Base-by-base conservation (phyloP, 192 early-diverging fungal genomes). In the Coemansia sp. region DNA sequence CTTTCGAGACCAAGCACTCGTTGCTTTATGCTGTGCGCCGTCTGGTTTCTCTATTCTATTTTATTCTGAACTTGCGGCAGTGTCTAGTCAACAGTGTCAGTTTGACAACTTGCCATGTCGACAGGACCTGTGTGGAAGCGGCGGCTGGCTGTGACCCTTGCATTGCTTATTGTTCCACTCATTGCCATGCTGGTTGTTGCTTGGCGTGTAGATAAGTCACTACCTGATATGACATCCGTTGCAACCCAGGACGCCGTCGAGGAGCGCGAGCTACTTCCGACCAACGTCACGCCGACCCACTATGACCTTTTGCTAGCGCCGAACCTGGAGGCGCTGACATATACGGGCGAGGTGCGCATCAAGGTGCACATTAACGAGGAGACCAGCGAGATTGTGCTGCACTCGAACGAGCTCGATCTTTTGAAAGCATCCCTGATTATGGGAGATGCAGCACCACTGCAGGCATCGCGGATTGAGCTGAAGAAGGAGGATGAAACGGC, bases 291-390 rank as follows among this genome's bases (percentile, higher is more conserved):
- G 47, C 95, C 95, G 8, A 70, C 83, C 38, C 91, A 95, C 75
- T 97, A 97, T 82, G 84, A 85, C 67, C 79, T 97, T 39, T 77
- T 84, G 5, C 70, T 97, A 11, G 89, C 87, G 15, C 93, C 95
- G 2, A 85, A 94, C 72, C 81, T 97, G 52, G 85, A 84, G n/a
- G 76, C 83, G 25, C 93, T 94, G 60, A 86, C 84, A 5, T 96
- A 93, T 70, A 74, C 84, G 19, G 96, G 96, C 51, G 73, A 81
- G 48, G 94, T 93, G 45, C 78, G 73, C 56, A 86, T 95, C 60
- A 76, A 83, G 88, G 77, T 92, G 50, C 74, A 84, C 43, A 60
- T 92, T 60, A 85, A 86, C 35, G 75, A 89, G 59, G 72, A 83
- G 37, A 86, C 89, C 15, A 82, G 69, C n/a, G 71, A 71, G 39